These are phyloP conservation scores for Chlamydomonas sp. DNA, from an alignment of 139 green algal genomes.

Conservation along the genomic window DNA sequence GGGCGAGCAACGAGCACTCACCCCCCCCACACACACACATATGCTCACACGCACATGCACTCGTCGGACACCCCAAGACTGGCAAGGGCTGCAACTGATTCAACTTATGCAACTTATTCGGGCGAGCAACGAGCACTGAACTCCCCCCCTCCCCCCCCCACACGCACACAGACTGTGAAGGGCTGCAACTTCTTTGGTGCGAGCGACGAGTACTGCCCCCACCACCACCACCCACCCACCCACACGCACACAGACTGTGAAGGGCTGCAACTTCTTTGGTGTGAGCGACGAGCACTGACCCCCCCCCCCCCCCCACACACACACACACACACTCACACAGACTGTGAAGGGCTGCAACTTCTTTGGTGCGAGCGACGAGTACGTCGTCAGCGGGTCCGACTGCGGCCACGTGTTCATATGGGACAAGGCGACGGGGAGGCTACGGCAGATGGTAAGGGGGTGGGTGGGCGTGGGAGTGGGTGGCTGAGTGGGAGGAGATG, in stretches of 20 bases:
- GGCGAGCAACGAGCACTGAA: constrained; percentile 32
- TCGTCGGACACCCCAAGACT: no score
- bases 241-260: no score
- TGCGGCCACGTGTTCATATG: constrained; percentile 38
- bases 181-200: constrained; percentile 30
- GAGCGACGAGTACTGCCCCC: constrained; percentile 40
- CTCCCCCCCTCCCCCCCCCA: no score
- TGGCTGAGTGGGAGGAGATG: no score
- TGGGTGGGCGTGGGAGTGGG: no score
- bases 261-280: constrained; percentile 32
- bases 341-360: constrained; percentile 26
- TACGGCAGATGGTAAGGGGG: constrained; percentile 9
- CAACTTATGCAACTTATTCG: no score
- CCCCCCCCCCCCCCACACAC: no score
- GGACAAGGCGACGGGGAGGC: constrained; percentile 5
- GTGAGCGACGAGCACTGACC: constrained; percentile 36
- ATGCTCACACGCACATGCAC: no score
- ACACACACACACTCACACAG: no score
- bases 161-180: no score
- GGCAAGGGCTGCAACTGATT: constrained; percentile 30
- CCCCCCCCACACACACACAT: no score
- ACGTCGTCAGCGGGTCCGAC: constrained; percentile 46
- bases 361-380: constrained; percentile 36
- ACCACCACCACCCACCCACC: no score
- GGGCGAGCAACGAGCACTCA: constrained; percentile 34